Evolutionary conservation across 441 rosid genomes (phyloP).

Genomic region (Adansonia madagascariensis): DNA sequence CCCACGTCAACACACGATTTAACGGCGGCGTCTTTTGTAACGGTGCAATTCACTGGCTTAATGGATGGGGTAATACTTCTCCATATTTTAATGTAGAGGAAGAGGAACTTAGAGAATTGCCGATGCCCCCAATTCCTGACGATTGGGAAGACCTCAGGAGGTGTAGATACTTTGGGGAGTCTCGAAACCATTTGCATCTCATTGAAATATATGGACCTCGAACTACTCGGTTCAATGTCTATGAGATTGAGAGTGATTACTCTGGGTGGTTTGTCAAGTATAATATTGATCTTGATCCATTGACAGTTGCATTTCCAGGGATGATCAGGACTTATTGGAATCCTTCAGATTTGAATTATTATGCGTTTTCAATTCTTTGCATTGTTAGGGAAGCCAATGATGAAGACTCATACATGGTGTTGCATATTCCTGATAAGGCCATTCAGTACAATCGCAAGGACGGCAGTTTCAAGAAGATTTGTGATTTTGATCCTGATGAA

Average conservation of each 20-base stretch:
- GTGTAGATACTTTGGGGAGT: slow-evolving; percentile 35
- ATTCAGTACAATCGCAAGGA: neutral
- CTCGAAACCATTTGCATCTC: slow-evolving; percentile 34
- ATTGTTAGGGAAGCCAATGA: slow-evolving; percentile 12
- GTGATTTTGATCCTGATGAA: neutral
- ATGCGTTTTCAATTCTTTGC: neutral
- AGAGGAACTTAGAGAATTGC: slow-evolving; percentile 25
- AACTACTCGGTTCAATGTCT: slow-evolving; percentile 11
- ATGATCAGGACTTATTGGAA: slow-evolving; percentile 16
- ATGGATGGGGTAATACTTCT: slow-evolving; percentile 24
- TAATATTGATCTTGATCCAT: slow-evolving; percentile 22
- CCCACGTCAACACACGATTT: slow-evolving; percentile 34
- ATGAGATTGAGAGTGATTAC: slow-evolving; percentile 34
- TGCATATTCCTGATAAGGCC: slow-evolving; percentile 1
- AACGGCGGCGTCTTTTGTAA: slow-evolving; percentile 38
- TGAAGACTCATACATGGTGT: neutral
- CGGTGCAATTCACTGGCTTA: slow-evolving; percentile 40
- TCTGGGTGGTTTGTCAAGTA: slow-evolving; percentile 37
- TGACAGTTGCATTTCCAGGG: slow-evolving; percentile 29
- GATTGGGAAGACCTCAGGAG: neutral
- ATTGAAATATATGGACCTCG: slow-evolving; percentile 29
- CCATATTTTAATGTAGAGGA: slow-evolving; percentile 30
- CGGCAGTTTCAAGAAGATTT: neutral
- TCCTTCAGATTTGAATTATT: slow-evolving; percentile 15
- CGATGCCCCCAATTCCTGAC: neutral